Evolutionary conservation across 2,329 filamentous ascomycete species (phyloP).

Genomic region (Colletotrichum aenigma): DNA sequence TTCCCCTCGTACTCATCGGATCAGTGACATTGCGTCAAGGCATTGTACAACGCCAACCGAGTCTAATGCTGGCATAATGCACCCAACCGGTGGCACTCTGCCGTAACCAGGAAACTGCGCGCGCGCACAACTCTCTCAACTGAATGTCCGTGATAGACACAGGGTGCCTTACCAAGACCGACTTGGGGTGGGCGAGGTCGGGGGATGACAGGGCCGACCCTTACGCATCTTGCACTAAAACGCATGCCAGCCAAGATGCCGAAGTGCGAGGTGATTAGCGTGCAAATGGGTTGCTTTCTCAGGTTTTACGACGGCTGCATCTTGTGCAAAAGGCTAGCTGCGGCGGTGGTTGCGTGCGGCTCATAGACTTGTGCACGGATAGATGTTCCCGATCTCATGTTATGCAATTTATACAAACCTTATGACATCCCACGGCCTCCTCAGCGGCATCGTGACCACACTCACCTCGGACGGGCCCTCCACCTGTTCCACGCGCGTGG

Average conservation of each 20-base stretch:
- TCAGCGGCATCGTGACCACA: not conserved
- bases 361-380: not conserved
- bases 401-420: not conserved
- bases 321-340: not conserved
- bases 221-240: not conserved
- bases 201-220: not conserved
- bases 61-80: not conserved
- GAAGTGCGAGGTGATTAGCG: not conserved
- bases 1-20: not conserved
- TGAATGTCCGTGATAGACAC: not conserved
- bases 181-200: not conserved
- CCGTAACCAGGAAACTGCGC: not conserved
- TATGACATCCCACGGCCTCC: not conserved
- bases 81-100: not conserved
- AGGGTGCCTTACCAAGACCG: not conserved
- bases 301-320: constrained; percentile 16
- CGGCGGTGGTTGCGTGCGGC: not conserved
- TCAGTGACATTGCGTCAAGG: not conserved
- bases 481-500: not conserved
- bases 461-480: not conserved
- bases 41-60: not conserved
- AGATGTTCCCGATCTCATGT: not conserved
- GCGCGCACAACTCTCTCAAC: not conserved
- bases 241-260: not conserved
- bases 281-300: not conserved